Percentiles rank a stretch among this genome's conserved stretches.
phyloP scores from a whole-genome alignment of 257 asterid genomes.

The Penstemon davidsonii region DNA sequence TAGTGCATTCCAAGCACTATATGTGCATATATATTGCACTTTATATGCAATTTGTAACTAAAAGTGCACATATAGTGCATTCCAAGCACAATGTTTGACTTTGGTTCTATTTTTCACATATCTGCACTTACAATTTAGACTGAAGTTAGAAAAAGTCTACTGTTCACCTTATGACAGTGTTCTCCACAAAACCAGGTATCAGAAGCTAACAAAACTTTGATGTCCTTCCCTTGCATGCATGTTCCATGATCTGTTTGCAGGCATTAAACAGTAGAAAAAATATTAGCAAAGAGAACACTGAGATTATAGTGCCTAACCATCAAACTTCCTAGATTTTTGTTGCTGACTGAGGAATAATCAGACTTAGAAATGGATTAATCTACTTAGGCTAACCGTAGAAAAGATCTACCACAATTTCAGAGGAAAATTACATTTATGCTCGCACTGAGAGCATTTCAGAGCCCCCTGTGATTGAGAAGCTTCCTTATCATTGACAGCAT shows the following conservation, averaged over 20 bases:
- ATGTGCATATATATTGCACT: neutral
- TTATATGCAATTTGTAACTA: too few species aligned
- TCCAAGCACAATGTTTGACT: neutral
- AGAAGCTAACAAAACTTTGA: conserved; percentile 44
- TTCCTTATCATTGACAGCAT: conserved; percentile 57
- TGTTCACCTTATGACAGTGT: conserved; percentile 76
- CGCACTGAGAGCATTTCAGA: conserved; percentile 84
- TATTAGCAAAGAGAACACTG: conserved; percentile 17
- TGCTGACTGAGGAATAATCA: conserved; percentile 20
- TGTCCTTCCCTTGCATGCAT: conserved; percentile 55
- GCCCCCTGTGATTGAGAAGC: conserved; percentile 44
- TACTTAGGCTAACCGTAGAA: conserved; percentile 19
- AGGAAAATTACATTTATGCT: conserved; percentile 61
- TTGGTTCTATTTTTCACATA: conserved; percentile 12
- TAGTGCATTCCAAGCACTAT: neutral
- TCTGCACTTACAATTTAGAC: conserved; percentile 11
- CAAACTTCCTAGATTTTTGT: conserved; percentile 21
- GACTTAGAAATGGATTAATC: conserved; percentile 16
- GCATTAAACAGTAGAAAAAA: conserved; percentile 21
- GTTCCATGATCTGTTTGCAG: conserved; percentile 74
- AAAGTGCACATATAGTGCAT: neutral
- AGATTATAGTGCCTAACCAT: conserved; percentile 5
- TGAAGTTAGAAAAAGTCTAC: conserved; percentile 18
- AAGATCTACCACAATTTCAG: conserved; percentile 22
- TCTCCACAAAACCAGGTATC: conserved; percentile 86